These are phyloP conservation scores for Starmera amethionina DNA, from an alignment of 805 yeast species.

Conservation along the genomic window DNA sequence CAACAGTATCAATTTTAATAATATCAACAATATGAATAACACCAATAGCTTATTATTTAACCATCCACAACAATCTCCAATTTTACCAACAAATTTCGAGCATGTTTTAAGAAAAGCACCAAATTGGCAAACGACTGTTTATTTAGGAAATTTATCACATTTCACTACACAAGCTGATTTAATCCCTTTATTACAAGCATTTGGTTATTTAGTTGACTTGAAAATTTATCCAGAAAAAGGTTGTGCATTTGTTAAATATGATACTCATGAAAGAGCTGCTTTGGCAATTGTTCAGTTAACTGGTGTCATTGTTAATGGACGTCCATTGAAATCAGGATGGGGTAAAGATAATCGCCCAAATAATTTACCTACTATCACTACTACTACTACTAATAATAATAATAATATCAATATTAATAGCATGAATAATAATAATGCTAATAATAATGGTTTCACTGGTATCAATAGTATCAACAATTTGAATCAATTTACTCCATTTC, in stretches of 20 bases:
- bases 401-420: too few relatives aligned
- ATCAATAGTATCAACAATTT: too few relatives aligned
- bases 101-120: slow-evolving; percentile 71
- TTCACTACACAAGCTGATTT: slow-evolving; percentile 64
- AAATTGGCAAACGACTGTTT: slow-evolving; percentile 76
- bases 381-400: too few relatives aligned
- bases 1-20: slow-evolving; percentile 1
- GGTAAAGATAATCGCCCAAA: slow-evolving; percentile 45
- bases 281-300: slow-evolving; percentile 72
- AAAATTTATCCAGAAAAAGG: slow-evolving; percentile 75
- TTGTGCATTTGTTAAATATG: slow-evolving; percentile 83
- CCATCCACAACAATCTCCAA: slow-evolving; percentile 2
- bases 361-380: too few relatives aligned
- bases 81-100: slow-evolving; percentile 52
- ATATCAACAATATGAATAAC: background rate
- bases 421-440: too few relatives aligned
- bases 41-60: background rate
- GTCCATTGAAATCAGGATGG: slow-evolving; percentile 81
- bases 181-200: slow-evolving; percentile 62
- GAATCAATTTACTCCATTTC: too few relatives aligned
- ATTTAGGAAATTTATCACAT: slow-evolving; percentile 78
- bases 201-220: slow-evolving; percentile 77
- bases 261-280: slow-evolving; percentile 83
- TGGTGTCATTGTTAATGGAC: slow-evolving; percentile 65
- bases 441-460: too few relatives aligned